Evolutionary conservation across 1,139 yeast species (phyloP).

Genomic region (Debaryomyces subglobosus): DNA sequence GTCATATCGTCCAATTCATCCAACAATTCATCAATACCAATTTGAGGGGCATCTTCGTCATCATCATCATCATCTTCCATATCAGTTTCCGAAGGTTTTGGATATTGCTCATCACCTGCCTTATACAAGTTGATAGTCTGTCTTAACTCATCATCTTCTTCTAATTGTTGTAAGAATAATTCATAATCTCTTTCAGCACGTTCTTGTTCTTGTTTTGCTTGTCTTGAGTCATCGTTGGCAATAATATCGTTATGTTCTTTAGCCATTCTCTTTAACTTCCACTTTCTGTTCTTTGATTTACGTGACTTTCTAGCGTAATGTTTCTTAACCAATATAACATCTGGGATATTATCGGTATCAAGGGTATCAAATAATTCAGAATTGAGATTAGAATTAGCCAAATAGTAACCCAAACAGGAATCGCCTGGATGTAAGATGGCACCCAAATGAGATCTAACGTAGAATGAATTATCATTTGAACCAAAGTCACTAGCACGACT

Average conservation of each 20-base stretch:
- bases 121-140: constrained; percentile 88
- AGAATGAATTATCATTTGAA: constrained; percentile 75
- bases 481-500: constrained; percentile 89
- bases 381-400: constrained; percentile 84
- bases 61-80: constrained; percentile 48
- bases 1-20: constrained; percentile 95
- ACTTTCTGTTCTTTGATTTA: constrained; percentile 79
- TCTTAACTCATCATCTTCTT: constrained; percentile 95
- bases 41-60: constrained; percentile 75
- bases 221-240: constrained; percentile 75
- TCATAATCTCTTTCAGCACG: constrained; percentile 96
- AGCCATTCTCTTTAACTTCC: constrained; percentile 99
- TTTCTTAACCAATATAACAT: constrained; percentile 90
- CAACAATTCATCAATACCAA: constrained; percentile 78
- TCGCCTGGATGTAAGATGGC: constrained; percentile 96
- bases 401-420: constrained; percentile 86
- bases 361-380: constrained; percentile 80
- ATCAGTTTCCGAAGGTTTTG: constrained; percentile 39
- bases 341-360: constrained; percentile 71
- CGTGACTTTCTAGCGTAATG: constrained; percentile 78
- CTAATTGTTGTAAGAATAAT: constrained; percentile 92
- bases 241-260: constrained; percentile 87
- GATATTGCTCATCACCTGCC: constrained; percentile 42
- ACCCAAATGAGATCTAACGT: constrained; percentile 88
- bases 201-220: constrained; percentile 86